Evolutionary conservation across 2,329 filamentous ascomycete genomes (phyloP).

Genomic region (Colletotrichum agaves): DNA sequence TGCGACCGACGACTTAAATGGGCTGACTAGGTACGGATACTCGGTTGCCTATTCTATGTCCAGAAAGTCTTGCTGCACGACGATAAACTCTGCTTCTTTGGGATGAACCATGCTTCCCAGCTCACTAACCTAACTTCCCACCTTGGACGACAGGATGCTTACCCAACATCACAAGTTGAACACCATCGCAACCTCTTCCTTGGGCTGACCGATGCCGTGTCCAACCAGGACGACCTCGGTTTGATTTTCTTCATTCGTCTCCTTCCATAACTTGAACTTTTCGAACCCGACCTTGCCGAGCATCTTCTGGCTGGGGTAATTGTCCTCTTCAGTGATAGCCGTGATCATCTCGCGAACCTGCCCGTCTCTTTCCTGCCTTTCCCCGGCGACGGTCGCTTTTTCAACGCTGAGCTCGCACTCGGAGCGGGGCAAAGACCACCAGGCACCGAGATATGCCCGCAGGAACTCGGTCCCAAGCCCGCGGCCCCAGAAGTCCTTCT

Average conservation of each 20-base stretch:
- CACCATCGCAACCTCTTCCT: neutral
- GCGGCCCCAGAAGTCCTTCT: conserved; percentile 63
- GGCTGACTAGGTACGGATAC: too few relatives aligned
- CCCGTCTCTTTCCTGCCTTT: conserved; percentile 40
- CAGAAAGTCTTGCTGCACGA: too few relatives aligned
- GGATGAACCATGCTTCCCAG: neutral
- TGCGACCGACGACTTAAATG: too few relatives aligned
- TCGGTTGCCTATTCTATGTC: too few relatives aligned
- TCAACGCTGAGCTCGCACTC: conserved; percentile 57
- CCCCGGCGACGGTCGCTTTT: conserved; percentile 30
- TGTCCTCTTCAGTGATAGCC: conserved; percentile 60
- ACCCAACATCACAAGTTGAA: neutral
- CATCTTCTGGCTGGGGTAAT: conserved; percentile 65
- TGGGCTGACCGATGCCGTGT: conserved; percentile 14
- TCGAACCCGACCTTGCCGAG: conserved; percentile 67
- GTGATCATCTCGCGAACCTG: conserved; percentile 50
- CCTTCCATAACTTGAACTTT: conserved; percentile 53
- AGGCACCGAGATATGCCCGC: conserved; percentile 56
- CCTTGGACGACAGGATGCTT: neutral
- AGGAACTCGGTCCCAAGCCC: conserved; percentile 69
- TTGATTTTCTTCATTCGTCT: conserved; percentile 39
- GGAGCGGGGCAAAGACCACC: conserved; percentile 60
- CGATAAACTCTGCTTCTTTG: neutral
- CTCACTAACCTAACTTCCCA: neutral
- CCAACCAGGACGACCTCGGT: conserved; percentile 14